Conservation (phyloP, 2,329 filamentous ascomycete species). For the Aspergillus brasiliensis region DNA sequence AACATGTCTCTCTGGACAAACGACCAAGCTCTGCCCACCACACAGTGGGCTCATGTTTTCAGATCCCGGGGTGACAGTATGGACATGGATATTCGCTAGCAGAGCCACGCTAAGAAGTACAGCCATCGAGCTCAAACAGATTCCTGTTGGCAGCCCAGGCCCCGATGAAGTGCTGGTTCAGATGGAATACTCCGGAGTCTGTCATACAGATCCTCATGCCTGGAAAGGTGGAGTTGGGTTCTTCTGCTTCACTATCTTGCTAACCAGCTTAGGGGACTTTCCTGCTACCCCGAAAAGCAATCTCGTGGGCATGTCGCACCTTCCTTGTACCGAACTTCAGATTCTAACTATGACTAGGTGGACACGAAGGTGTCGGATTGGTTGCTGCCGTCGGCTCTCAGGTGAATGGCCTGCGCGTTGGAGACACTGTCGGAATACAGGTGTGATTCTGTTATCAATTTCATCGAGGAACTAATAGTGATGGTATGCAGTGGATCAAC, state of each 20-base stretch:
- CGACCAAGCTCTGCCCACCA: background rate
- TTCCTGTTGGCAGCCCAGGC: slow-evolving; percentile 14
- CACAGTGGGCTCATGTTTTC: background rate
- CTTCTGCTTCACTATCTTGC: background rate
- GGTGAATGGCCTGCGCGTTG: slow-evolving; percentile 12
- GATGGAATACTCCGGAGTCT: slow-evolving; percentile 16
- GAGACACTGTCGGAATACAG: slow-evolving; percentile 15
- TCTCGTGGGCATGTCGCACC: background rate
- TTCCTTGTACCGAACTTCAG: accelerated
- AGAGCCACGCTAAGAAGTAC: background rate
- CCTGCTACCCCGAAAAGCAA: slow-evolving; percentile 37
- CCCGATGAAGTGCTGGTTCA: slow-evolving; percentile 16
- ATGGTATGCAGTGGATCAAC: slow-evolving; percentile 70
- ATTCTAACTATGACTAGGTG: slow-evolving; percentile 2
- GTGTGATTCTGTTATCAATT: background rate
- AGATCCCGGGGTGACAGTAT: background rate
- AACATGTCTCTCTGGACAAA: background rate
- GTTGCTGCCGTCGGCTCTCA: slow-evolving; percentile 13
- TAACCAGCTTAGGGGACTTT: slow-evolving; percentile 1
- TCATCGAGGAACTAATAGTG: too few relatives aligned
- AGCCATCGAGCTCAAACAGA: background rate
- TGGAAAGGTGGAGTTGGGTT: background rate
- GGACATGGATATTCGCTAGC: too few relatives aligned
- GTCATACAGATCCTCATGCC: slow-evolving; percentile 11
- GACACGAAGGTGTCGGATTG: slow-evolving; percentile 14